Base-by-base conservation (phyloP, 179 eudicot species). In the Silene noctiflora region DNA sequence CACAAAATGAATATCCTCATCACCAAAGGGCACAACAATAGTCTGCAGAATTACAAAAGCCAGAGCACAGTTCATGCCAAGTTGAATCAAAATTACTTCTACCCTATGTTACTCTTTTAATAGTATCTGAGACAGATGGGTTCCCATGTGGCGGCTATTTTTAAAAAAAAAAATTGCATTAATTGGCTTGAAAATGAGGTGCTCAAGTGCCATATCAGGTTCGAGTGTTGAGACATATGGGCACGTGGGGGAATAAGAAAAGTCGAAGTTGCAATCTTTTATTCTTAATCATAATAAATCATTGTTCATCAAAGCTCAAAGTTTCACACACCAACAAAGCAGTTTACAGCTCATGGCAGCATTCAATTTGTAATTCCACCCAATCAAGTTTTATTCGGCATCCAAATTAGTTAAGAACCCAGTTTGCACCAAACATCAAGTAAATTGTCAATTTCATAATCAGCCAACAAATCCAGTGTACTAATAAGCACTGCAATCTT, bases 1-100 rank as follows among this genome's bases (percentile, higher is more conserved):
- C 69, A 93, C 99, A 74, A 93, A 83, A 83, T 96, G 98, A 44
- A 96, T 88, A 85, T 96, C 99, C 69, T 85, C 86, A 39, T 81
- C 89, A 69, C 86, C 96, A 39, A 87, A 84, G 72, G 83, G 72
- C 82, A 90, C 80, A 75, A 96, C 88, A n/a, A 98, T 94, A 59
- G 99, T 90, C 99, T 96, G 89, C 77, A 78, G 60, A 84, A 56
- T 55, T 7, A 78, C 71, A 64, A 63, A 53, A 53, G 3, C 58
- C 17, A 17, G 19, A 53, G 19, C 58, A 53, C 6, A 16, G 4
- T 53, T 53, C 58, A 53, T 17, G 17, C 16, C 58, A 53, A 17
- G 16, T 53, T 53, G 58, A 53, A 53, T 53, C 1, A 17, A 51
- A 16, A 53, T 14, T 53, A 53, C 58, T 53, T 53, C 9, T 14